Evolutionary conservation across 1,284 basidiomycete species (phyloP), one percentile per base, ranked within the genome.

Genomic region (Papiliotrema terrestris): DNA sequence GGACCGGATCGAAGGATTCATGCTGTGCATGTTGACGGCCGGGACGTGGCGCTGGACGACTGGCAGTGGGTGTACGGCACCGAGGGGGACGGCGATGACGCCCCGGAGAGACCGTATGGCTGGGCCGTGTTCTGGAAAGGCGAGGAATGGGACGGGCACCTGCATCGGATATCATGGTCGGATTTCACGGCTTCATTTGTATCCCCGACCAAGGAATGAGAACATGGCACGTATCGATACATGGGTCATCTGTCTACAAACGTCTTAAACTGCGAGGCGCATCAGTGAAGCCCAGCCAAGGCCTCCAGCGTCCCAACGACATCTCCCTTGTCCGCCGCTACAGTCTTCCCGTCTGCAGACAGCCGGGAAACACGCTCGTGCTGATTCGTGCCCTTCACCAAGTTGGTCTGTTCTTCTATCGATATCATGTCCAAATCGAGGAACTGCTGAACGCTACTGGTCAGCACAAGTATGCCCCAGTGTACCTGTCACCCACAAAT

Each of bases 401-500:
- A 54, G 49, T 58, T 60, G 17, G 66, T 65, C 2, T 39, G 35
- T 37, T 63, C 61, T 0, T 52, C 58, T 6, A 53, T 26, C 2
- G 52, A 45, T 14, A 80, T 67, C 14, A 75, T 13, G 36, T 65
- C 60, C 8, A 60, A 37, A 22, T 66, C 66, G 25, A 90, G 78
- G 75, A 87, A 86, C 29, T 79, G 77, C 71, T 92, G 88, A 26
- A 94, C 73, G 64, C 73, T 75, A 54, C 11, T 13, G 36, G 29
- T 22, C 19, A 14, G 32, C 25, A 32, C 11, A 14, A 22, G 17
- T 19, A 19, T 22, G 25, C 6, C 20, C 23, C 23, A 32, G 19
- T 3, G 8, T 8, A 25, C 13, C 37, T 22, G 25, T 29, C 43
- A 67, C 71, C 67, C 49, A 71, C 69, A 92, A 90, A 68, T 92